phyloP scores from a whole-genome alignment of 345 rosid genomes.

The Syzygium grande region DNA sequence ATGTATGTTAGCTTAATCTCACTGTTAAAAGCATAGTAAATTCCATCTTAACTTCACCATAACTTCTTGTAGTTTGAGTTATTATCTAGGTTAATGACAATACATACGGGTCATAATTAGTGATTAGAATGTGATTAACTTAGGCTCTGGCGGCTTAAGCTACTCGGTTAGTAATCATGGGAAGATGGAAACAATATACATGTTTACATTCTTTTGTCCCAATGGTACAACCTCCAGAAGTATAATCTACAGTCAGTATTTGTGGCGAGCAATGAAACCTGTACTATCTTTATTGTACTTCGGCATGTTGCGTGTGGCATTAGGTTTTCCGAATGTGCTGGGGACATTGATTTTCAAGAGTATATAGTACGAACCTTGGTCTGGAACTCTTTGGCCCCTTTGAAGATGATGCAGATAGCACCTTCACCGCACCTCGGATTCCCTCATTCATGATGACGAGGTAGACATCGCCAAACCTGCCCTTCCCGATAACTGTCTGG shows the following conservation, averaged over 20 bases:
- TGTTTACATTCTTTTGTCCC: background rate
- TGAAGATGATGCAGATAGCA: conserved; percentile 16
- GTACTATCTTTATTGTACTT: background rate
- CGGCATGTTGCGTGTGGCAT: background rate
- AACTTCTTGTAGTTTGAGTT: background rate
- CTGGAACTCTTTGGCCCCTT: conserved; percentile 13
- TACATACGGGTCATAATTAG: background rate
- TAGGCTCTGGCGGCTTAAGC: background rate
- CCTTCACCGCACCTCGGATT: conserved; percentile 23
- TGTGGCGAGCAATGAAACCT: background rate
- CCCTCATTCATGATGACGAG: conserved; percentile 14
- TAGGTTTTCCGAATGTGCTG: background rate
- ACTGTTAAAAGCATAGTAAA: background rate
- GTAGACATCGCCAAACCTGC: conserved; percentile 25
- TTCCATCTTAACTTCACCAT: background rate
- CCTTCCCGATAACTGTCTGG: conserved; percentile 17
- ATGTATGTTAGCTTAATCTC: background rate
- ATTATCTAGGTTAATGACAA: background rate
- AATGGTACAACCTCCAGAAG: background rate
- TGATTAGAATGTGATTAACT: background rate
- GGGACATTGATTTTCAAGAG: background rate
- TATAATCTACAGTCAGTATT: background rate
- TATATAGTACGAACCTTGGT: conserved; percentile 10
- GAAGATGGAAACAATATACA: background rate
- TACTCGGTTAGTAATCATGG: background rate